These are phyloP conservation scores for Rhizopogon vesiculosus DNA, from an alignment of 768 basidiomycete genomes.

Conservation along the genomic window DNA sequence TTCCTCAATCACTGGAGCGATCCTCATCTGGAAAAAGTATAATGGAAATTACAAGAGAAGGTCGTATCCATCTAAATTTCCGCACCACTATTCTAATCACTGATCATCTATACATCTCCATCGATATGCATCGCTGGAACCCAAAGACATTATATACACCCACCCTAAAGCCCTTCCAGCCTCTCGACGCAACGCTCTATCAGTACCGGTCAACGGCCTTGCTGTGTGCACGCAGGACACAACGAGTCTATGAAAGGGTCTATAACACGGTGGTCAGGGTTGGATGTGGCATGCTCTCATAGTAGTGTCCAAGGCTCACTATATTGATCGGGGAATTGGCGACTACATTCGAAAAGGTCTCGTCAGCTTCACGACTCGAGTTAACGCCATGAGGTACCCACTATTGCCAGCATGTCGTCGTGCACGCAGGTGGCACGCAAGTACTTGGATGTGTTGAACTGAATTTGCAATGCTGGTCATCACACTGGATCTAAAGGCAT, in stretches of 20 bases:
- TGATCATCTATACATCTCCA: slow-evolving; percentile 12
- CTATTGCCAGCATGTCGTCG: slow-evolving; percentile 73
- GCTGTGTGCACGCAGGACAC: slow-evolving; percentile 27
- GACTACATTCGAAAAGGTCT: slow-evolving; percentile 34
- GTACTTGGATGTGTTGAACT: slow-evolving; percentile 56
- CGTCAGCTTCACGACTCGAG: slow-evolving; percentile 16
- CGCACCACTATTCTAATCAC: slow-evolving; percentile 1
- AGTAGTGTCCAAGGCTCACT: slow-evolving; percentile 36
- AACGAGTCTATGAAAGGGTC: slow-evolving; percentile 31
- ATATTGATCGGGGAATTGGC: slow-evolving; percentile 67
- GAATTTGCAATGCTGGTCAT: slow-evolving; percentile 64
- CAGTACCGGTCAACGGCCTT: neutral
- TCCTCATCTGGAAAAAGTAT: neutral
- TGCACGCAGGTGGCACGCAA: slow-evolving; percentile 55
- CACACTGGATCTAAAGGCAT: slow-evolving; percentile 55
- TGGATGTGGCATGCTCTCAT: slow-evolving; percentile 6
- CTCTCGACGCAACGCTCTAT: slow-evolving; percentile 1
- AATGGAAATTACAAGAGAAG: neutral
- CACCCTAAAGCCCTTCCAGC: slow-evolving; percentile 3
- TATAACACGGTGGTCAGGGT: slow-evolving; percentile 17
- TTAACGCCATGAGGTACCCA: slow-evolving; percentile 32
- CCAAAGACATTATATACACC: neutral
- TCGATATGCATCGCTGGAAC: too few relatives aligned
- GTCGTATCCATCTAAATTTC: neutral
- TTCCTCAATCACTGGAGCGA: neutral